phyloP scores from a whole-genome alignment of 2,329 filamentous ascomycete genomes.

The Atkinsonella hypoxylon region DNA sequence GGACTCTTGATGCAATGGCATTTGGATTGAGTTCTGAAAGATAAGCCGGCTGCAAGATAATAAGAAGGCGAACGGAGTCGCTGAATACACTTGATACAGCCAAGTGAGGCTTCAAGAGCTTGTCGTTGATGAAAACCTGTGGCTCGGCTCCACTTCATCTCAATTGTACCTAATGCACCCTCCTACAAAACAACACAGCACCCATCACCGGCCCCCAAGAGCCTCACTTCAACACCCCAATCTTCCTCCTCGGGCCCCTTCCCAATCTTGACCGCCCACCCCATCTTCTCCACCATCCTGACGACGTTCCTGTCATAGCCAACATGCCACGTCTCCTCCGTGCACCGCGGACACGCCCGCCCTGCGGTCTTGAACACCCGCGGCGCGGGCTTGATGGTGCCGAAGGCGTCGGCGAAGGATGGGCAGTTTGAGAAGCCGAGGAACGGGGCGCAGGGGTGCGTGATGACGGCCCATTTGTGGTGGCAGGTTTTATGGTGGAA shows the following conservation, averaged over 20 bases:
- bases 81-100: no score
- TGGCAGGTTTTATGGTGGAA: conserved; percentile 36
- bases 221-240: conserved; percentile 24
- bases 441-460: conserved; percentile 33
- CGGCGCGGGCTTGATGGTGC: conserved; percentile 22
- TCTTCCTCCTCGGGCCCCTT: conserved; percentile 28
- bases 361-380: conserved; percentile 22
- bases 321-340: conserved; percentile 14
- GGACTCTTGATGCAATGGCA: no score
- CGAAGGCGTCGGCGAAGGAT: conserved; percentile 23
- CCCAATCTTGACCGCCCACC: conserved; percentile 35
- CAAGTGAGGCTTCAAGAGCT: no score
- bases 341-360: conserved; percentile 31
- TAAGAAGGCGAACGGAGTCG: no score
- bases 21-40: no score
- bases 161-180: no score
- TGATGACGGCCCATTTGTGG: conserved; percentile 40
- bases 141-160: neutral
- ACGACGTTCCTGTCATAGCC: conserved; percentile 35
- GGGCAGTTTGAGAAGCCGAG: conserved; percentile 39
- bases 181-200: conserved; percentile 16
- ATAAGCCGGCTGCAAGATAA: no score
- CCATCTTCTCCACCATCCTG: conserved; percentile 32
- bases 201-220: conserved; percentile 8
- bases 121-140: no score